Percentiles rank a stretch among this genome's conserved stretches.
These are phyloP conservation scores for Annulohypoxylon stygium DNA, from an alignment of 495 filamentous ascomycete species.

Conservation along the genomic window DNA sequence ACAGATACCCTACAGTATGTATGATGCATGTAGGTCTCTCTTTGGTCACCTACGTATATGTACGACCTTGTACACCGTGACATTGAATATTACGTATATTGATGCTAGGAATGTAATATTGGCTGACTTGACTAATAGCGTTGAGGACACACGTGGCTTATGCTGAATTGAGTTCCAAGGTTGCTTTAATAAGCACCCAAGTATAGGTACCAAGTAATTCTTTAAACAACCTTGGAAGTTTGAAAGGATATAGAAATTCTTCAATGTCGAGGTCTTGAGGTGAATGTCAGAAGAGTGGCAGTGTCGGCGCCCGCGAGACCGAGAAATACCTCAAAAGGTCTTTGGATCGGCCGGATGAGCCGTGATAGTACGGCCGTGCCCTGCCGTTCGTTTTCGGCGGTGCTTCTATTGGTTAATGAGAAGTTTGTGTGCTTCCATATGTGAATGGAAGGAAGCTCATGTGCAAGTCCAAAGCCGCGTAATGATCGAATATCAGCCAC, in stretches of 20 bases:
- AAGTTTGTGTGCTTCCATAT: neutral
- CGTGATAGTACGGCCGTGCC: neutral
- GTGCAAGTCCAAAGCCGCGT: slow-evolving; percentile 9
- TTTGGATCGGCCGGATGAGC: neutral
- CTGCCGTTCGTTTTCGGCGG: slow-evolving; percentile 2
- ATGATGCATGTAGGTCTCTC: slow-evolving; percentile 1
- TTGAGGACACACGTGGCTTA: slow-evolving; percentile 3
- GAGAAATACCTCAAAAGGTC: neutral
- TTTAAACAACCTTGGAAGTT: neutral
- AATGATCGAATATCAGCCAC: neutral
- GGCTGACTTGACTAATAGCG: neutral
- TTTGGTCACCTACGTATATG: slow-evolving; percentile 2
- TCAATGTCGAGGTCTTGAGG: neutral
- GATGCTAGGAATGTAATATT: neutral
- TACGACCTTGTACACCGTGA: slow-evolving; percentile 6
- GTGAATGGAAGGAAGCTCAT: neutral
- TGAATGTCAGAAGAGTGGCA: slow-evolving; percentile 8
- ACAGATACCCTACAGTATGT: neutral
- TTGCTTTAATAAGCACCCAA: neutral
- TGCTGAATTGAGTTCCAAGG: neutral
- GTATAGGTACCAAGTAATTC: neutral
- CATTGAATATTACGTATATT: neutral
- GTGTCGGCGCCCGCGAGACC: neutral
- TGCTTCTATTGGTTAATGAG: slow-evolving; percentile 2
- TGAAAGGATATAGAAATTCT: neutral